A percentile compares a stretch with the other conserved stretches of the same genome.
These are phyloP conservation scores for Peziza echinospora DNA, from an alignment of 495 filamentous ascomycete genomes.

Conservation along the genomic window DNA sequence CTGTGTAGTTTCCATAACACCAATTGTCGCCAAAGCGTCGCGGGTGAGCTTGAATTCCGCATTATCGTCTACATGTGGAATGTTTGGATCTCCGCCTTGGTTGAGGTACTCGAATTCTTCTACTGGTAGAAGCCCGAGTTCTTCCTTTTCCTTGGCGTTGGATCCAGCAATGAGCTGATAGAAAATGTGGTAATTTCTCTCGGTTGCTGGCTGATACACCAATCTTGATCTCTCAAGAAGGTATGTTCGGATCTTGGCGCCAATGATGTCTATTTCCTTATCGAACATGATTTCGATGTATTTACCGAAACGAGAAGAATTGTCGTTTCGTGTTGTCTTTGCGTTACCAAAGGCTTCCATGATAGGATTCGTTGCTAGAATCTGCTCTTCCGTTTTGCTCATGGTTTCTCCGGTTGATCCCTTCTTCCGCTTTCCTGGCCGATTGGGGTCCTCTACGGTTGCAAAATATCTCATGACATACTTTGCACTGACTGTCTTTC, in stretches of 20 bases:
- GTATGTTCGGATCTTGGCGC: slow-evolving; percentile 90
- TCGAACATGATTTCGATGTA: slow-evolving; percentile 99
- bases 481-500: slow-evolving; percentile 97
- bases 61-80: slow-evolving; percentile 90
- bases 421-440: slow-evolving; percentile 60
- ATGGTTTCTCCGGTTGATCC: slow-evolving; percentile 50
- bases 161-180: slow-evolving; percentile 94
- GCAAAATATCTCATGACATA: slow-evolving; percentile 99
- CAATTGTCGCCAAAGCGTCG: slow-evolving; percentile 69
- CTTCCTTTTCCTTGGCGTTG: slow-evolving; percentile 59
- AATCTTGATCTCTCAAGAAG: slow-evolving; percentile 84
- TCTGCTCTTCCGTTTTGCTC: slow-evolving; percentile 96
- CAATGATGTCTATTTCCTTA: slow-evolving; percentile 84
- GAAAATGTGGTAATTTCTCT: slow-evolving; percentile 98
- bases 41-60: slow-evolving; percentile 77
- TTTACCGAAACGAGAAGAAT: slow-evolving; percentile 96
- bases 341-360: slow-evolving; percentile 99
- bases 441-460: slow-evolving; percentile 83
- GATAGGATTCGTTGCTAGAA: slow-evolving; percentile 93
- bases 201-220: slow-evolving; percentile 95
- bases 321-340: slow-evolving; percentile 97
- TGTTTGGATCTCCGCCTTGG: slow-evolving; percentile 73
- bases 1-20: slow-evolving; percentile 52
- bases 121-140: slow-evolving; percentile 51
- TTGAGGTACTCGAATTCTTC: slow-evolving; percentile 93